Conservation (phyloP, 495 filamentous ascomycete genomes). For the Talaromyces liani region DNA sequence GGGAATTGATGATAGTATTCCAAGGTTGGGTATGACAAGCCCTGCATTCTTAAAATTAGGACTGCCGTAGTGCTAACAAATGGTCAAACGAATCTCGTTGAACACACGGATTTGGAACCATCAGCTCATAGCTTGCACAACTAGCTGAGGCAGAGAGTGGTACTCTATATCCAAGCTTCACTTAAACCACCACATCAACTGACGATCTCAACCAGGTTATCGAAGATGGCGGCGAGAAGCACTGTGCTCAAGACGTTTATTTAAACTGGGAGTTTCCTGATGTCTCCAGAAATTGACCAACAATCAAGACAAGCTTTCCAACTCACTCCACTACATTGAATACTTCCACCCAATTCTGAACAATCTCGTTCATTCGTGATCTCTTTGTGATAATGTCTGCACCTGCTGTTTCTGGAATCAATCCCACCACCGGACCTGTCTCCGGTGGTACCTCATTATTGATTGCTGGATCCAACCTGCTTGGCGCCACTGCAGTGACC, state of each 20-base stretch:
- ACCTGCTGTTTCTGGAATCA: neutral
- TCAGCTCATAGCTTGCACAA: too few species aligned
- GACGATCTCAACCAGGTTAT: neutral
- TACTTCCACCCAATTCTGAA: neutral
- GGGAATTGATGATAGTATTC: neutral
- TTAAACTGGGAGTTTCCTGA: neutral
- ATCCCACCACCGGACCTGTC: neutral
- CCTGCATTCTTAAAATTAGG: neutral
- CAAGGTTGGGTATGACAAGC: neutral
- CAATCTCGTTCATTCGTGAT: neutral
- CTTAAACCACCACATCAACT: neutral
- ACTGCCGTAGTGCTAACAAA: too few species aligned
- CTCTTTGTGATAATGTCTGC: neutral
- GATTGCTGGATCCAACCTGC: neutral
- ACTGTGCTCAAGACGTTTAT: neutral
- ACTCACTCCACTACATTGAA: neutral
- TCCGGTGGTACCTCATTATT: conserved; percentile 3
- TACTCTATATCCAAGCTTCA: too few species aligned
- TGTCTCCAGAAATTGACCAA: neutral
- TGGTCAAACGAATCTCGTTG: too few species aligned
- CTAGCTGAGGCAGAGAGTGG: too few species aligned
- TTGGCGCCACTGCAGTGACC: neutral
- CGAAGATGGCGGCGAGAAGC: neutral
- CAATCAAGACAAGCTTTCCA: neutral
- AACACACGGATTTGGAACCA: too few species aligned